Base-by-base conservation (phyloP, 352 stramenopile genomes). In the Pythium guiyangense region DNA sequence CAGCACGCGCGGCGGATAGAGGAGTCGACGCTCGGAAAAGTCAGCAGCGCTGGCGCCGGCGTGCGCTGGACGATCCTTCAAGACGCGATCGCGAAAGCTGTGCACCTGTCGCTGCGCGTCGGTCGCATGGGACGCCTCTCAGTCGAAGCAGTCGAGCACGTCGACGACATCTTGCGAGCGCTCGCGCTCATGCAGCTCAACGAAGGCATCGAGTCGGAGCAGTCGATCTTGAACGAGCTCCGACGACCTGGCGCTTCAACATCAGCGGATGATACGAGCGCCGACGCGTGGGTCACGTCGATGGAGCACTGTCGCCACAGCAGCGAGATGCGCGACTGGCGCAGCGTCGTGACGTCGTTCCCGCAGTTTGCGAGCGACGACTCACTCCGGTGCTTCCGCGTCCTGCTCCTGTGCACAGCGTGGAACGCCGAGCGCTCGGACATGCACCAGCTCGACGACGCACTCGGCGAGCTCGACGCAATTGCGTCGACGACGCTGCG, bases 401-500 rank as follows among this genome's bases (percentile, higher is more conserved):
- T 79, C 14, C 70, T 56, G 26, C 53, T 87, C 22, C 64, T 94
- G 2, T 92, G 80, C 53, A 64, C 79, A 8, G 80, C 82, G 26
- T 94, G 84, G 84, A 94, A 92, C 54, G 70, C 79, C 5, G 80
- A 91, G 49, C 79, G 84, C 54, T 89, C 84, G 0, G 75, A 91
- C 27, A 92, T 94, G 84, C 78, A 80, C n/a, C 82, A 92, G 46
- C 66, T 94, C 12, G 80, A 90, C 45, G 77, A 90, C 58, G 84
- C 84, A 2, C 57, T 92, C 43, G 59, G 71, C 11, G 82, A 92
- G 53, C 59, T 92, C 5, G 77, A 90, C 35, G 70, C 68, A 27
- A 45, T 91, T 20, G 54, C 50, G 8, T 63, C 65, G 14, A 54
- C 61, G 22, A 61, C 64, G 43, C 44, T 90, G 20, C 77, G 77